Percentiles rank a stretch among this genome's conserved stretches.
These are phyloP conservation scores for Dipteronia sinensis DNA, from an alignment of 345 rosid species.

Conservation along the genomic window DNA sequence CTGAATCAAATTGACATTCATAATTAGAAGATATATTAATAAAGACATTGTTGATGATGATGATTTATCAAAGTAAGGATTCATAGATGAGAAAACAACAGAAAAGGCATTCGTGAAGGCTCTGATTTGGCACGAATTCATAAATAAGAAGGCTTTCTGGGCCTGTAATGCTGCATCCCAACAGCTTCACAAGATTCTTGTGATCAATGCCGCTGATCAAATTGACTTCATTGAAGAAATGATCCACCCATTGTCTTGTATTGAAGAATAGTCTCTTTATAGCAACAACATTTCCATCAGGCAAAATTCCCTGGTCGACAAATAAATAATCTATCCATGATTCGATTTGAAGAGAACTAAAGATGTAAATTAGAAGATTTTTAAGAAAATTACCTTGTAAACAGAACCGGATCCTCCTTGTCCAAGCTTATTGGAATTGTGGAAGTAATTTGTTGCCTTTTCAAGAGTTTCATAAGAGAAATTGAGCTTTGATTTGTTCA, in stretches of 20 bases:
- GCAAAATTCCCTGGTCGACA: conserved; percentile 54
- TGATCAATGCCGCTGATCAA: conserved; percentile 74
- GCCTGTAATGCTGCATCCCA: conserved; percentile 90
- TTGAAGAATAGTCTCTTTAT: conserved; percentile 85
- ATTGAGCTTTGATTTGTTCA: conserved; percentile 70
- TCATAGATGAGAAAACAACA: conserved; percentile 39
- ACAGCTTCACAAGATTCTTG: conserved; percentile 75
- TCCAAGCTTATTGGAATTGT: conserved; percentile 68
- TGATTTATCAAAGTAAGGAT: neutral
- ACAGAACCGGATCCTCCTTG: conserved; percentile 97
- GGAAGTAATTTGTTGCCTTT: conserved; percentile 75
- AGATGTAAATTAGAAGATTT: conserved; percentile 10
- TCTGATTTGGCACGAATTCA: conserved; percentile 76
- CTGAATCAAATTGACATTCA: conserved; percentile 38
- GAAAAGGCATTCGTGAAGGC: conserved; percentile 66
- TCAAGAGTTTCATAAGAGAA: conserved; percentile 82
- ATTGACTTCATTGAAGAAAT: conserved; percentile 93
- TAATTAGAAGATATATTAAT: neutral
- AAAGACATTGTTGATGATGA: neutral
- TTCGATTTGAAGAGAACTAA: neutral
- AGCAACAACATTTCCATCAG: conserved; percentile 69
- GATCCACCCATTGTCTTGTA: conserved; percentile 94
- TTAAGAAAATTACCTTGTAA: no score
- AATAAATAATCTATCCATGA: neutral
- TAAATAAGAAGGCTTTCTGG: conserved; percentile 91